Percentiles rank a stretch among this genome's conserved stretches.
Evolutionary conservation across 2,329 filamentous ascomycete species (phyloP).

Genomic region (Penicillium paneum): DNA sequence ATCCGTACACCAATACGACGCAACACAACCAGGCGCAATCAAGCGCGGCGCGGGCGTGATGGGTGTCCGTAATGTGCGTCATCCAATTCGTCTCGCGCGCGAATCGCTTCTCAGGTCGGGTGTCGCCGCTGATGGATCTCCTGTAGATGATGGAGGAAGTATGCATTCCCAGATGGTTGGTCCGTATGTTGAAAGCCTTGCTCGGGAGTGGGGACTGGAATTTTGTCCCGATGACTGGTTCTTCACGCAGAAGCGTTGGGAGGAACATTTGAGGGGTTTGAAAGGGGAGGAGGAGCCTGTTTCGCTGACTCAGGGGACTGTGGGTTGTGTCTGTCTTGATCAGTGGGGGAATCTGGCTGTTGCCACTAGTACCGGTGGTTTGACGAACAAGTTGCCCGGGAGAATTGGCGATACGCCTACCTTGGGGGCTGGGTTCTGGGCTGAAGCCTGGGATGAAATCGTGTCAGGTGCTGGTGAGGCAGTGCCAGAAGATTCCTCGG

Average conservation of each 20-base stretch:
- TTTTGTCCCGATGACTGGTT: conserved; percentile 70
- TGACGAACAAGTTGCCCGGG: conserved; percentile 86
- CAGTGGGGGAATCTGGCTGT: conserved; percentile 68
- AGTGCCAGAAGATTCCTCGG: neutral
- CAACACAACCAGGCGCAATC: conserved; percentile 44
- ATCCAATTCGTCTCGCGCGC: conserved; percentile 72
- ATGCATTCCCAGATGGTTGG: conserved; percentile 68
- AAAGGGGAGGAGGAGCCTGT: conserved; percentile 31
- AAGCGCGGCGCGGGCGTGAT: conserved; percentile 79
- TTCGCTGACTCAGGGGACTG: conserved; percentile 73
- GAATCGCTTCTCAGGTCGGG: conserved; percentile 60
- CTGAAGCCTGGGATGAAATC: conserved; percentile 67
- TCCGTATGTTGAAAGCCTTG: conserved; percentile 65
- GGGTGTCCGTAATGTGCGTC: conserved; percentile 69
- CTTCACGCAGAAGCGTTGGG: conserved; percentile 74
- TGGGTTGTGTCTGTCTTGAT: conserved; percentile 78
- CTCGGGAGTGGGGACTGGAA: conserved; percentile 60
- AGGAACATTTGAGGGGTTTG: conserved; percentile 67
- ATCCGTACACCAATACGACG: conserved; percentile 19
- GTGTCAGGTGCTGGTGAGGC: neutral
- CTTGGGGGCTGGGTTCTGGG: conserved; percentile 83
- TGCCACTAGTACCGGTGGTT: conserved; percentile 66
- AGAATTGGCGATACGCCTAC: conserved; percentile 83
- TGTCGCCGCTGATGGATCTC: conserved; percentile 58
- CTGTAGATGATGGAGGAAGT: conserved; percentile 33